These are phyloP conservation scores for Podosphaera fusca DNA, from an alignment of 2,329 filamentous ascomycete species.

Conservation along the genomic window DNA sequence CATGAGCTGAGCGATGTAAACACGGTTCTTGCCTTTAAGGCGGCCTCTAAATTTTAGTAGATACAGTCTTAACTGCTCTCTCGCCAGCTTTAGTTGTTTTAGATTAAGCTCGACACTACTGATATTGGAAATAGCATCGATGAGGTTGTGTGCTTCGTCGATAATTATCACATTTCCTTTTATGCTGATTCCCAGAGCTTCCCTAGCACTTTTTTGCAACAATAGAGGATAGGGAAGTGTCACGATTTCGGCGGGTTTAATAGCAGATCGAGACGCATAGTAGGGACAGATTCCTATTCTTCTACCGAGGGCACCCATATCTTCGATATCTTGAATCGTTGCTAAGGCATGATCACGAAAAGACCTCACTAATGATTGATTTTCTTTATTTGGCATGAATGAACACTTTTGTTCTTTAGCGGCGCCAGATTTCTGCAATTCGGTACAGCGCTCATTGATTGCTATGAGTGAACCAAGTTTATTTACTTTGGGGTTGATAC, in stretches of 20 bases:
- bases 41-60: conserved; percentile 71
- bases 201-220: conserved; percentile 64
- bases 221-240: conserved; percentile 82
- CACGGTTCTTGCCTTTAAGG: conserved; percentile 72
- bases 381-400: conserved; percentile 59
- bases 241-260: conserved; percentile 70
- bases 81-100: conserved; percentile 46
- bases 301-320: conserved; percentile 57
- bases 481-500: conserved; percentile 68
- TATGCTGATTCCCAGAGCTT: conserved; percentile 66
- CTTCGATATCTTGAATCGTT: conserved; percentile 79
- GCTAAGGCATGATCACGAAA: conserved; percentile 75
- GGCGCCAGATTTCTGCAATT: conserved; percentile 53
- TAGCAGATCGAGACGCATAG: conserved; percentile 72
- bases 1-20: conserved; percentile 73
- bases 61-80: conserved; percentile 58
- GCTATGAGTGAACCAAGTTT: conserved; percentile 47
- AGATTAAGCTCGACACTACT: conserved; percentile 59
- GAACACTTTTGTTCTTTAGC: conserved; percentile 45
- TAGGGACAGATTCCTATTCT: conserved; percentile 74
- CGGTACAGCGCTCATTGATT: conserved; percentile 83
- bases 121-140: conserved; percentile 78
- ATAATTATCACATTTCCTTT: conserved; percentile 84
- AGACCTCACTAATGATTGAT: conserved; percentile 44
- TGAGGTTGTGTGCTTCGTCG: conserved; percentile 92